Evolutionary conservation across 441 rosid species (phyloP).

Genomic region (Erodium texanum): DNA sequence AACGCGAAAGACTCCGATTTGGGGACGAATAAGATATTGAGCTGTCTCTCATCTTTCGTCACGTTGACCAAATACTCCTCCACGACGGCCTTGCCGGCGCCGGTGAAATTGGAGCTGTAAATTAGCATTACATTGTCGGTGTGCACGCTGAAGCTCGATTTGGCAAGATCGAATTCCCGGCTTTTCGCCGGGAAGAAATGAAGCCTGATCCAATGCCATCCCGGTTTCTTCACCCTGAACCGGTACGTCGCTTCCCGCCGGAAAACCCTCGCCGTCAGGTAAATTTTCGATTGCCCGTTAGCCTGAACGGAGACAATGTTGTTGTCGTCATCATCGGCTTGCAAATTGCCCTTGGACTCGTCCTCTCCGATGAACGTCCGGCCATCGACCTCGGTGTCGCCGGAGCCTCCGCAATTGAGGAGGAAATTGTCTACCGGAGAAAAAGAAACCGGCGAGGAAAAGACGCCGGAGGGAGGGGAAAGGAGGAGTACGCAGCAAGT

Average conservation of each 20-base stretch:
- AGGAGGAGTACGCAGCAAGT: background rate
- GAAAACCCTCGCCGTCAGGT: slow-evolving; percentile 58
- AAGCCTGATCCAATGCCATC: slow-evolving; percentile 73
- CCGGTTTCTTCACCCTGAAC: slow-evolving; percentile 43
- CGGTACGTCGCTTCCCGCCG: slow-evolving; percentile 39
- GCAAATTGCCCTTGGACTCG: background rate
- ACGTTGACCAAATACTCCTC: slow-evolving; percentile 57
- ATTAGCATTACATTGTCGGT: slow-evolving; percentile 55
- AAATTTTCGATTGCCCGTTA: slow-evolving; percentile 52
- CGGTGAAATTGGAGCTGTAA: slow-evolving; percentile 39
- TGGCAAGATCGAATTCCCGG: slow-evolving; percentile 38
- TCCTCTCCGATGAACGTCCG: background rate
- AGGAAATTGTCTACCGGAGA: background rate
- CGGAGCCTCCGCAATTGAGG: background rate
- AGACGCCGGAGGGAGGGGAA: background rate
- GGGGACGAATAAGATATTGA: slow-evolving; percentile 48
- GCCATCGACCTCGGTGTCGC: background rate
- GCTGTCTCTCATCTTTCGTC: slow-evolving; percentile 28
- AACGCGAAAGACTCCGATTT: slow-evolving; percentile 63
- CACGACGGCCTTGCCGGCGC: slow-evolving; percentile 24
- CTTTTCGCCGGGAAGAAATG: slow-evolving; percentile 50
- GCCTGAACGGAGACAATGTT: slow-evolving; percentile 29
- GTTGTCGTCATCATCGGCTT: background rate
- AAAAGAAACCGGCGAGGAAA: background rate
- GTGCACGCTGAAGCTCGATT: slow-evolving; percentile 41